Evolutionary conservation across 1,284 basidiomycete species (phyloP).

Genomic region (Fomitopsis schrenkii): DNA sequence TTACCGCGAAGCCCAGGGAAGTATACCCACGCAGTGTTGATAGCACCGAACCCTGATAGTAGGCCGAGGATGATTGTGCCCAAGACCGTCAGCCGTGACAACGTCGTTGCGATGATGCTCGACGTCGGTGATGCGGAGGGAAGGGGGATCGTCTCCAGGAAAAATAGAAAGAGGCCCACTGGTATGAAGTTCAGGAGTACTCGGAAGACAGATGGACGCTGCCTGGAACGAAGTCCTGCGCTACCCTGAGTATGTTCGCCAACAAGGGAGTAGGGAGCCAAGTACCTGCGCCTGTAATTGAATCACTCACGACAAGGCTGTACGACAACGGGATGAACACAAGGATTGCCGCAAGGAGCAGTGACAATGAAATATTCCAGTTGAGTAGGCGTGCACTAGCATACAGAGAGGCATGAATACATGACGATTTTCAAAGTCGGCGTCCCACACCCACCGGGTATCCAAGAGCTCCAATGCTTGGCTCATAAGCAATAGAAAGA

Average conservation of each 20-base stretch:
- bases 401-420: neutral
- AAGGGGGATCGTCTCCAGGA: conserved; percentile 63
- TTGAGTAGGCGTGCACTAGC: conserved; percentile 56
- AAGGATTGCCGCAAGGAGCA: conserved; percentile 53
- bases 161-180: conserved; percentile 52
- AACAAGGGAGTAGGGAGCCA: neutral
- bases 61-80: conserved; percentile 70
- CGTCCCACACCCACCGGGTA: conserved; percentile 39
- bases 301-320: conserved; percentile 51
- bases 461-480: conserved; percentile 55
- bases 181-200: conserved; percentile 44
- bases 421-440: neutral
- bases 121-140: conserved; percentile 43
- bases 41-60: conserved; percentile 72
- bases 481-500: conserved; percentile 63
- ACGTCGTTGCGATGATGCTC: conserved; percentile 39
- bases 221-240: conserved; percentile 8
- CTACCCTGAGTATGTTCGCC: neutral
- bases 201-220: conserved; percentile 29
- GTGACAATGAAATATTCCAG: conserved; percentile 58
- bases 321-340: conserved; percentile 58
- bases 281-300: conserved; percentile 14
- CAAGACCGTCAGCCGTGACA: conserved; percentile 67
- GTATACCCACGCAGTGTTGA: conserved; percentile 57
- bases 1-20: conserved; percentile 29